Percentiles rank a stretch among this genome's conserved stretches.
Evolutionary conservation across 2,329 filamentous ascomycete genomes (phyloP).

Genomic region (Colletotrichum sp.): DNA sequence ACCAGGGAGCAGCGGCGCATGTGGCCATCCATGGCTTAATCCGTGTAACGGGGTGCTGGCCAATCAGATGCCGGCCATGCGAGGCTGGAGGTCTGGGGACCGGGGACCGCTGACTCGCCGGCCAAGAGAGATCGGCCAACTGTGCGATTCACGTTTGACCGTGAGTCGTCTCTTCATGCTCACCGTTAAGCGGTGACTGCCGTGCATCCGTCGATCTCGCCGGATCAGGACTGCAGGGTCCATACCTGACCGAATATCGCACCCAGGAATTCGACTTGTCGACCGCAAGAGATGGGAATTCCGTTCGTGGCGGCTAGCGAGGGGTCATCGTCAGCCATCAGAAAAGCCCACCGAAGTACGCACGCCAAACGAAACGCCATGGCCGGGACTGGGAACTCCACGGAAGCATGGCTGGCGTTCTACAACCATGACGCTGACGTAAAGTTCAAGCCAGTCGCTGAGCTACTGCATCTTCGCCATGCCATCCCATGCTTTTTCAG

Average conservation of each 20-base stretch:
- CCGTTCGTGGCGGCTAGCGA: constrained; percentile 1
- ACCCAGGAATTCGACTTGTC: not conserved
- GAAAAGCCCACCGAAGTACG: not conserved
- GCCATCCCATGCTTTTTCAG: not conserved
- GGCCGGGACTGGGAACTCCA: not conserved
- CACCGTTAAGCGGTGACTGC: constrained; percentile 9
- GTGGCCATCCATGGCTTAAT: constrained; percentile 9
- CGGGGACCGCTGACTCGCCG: constrained; percentile 19
- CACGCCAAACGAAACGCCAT: not conserved
- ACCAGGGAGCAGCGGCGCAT: constrained; percentile 13
- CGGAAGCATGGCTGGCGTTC: not conserved
- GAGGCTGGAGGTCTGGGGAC: constrained; percentile 14
- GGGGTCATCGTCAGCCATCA: not conserved
- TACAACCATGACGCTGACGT: not conserved
- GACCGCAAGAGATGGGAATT: not conserved
- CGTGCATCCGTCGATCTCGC: constrained; percentile 12
- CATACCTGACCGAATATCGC: not conserved
- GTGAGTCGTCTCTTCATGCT: constrained; percentile 6
- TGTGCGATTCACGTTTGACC: constrained; percentile 17
- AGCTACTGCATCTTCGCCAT: constrained; percentile 7
- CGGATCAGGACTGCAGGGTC: not conserved
- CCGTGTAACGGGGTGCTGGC: not conserved
- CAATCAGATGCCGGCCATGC: constrained; percentile 6
- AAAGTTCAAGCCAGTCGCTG: not conserved
- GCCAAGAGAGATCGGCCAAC: constrained; percentile 9